Conservation (phyloP, 495 filamentous ascomycete genomes). For the Immersiella caudata region DNA sequence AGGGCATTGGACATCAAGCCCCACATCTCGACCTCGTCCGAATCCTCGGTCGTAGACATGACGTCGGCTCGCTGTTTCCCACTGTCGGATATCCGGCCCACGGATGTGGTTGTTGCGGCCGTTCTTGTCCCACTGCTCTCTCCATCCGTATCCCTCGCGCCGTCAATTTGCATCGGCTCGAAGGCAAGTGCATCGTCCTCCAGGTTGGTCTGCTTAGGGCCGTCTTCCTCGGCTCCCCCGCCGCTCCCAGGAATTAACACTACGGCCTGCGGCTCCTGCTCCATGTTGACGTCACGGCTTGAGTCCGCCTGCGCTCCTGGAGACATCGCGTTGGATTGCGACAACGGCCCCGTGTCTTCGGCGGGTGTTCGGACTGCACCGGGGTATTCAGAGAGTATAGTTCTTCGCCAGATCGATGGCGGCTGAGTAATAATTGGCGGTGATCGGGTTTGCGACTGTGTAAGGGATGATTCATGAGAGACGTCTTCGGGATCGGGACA, state of each 20-base stretch:
- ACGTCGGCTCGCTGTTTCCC: constrained; percentile 16
- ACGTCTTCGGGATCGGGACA: constrained; percentile 48
- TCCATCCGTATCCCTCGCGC: constrained; percentile 6
- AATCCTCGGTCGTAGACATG: constrained; percentile 14
- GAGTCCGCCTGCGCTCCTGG: constrained; percentile 37
- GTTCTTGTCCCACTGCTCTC: constrained; percentile 28
- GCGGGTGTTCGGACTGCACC: constrained; percentile 22
- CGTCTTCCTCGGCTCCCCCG: constrained; percentile 25
- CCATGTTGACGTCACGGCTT: constrained; percentile 33
- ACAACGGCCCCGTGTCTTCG: constrained; percentile 29
- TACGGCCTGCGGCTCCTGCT: constrained; percentile 21
- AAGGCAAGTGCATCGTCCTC: constrained; percentile 36
- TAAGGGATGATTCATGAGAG: constrained; percentile 11
- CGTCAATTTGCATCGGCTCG: constrained; percentile 15
- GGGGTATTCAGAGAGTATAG: constrained; percentile 17
- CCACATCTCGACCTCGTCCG: constrained; percentile 30
- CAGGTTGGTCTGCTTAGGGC: constrained; percentile 42
- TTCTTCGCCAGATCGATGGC: constrained; percentile 32
- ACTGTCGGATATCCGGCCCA: neutral
- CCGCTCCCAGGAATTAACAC: constrained; percentile 12
- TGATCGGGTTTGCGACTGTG: constrained; percentile 19
- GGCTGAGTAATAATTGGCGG: constrained; percentile 18
- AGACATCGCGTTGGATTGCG: constrained; percentile 44
- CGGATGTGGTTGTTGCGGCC: constrained; percentile 6
- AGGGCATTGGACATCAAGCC: constrained; percentile 24